Evolutionary conservation across 1,284 basidiomycete species (phyloP), one percentile per base, ranked within the genome.

Genomic region (Pulchroboletus neoregius): DNA sequence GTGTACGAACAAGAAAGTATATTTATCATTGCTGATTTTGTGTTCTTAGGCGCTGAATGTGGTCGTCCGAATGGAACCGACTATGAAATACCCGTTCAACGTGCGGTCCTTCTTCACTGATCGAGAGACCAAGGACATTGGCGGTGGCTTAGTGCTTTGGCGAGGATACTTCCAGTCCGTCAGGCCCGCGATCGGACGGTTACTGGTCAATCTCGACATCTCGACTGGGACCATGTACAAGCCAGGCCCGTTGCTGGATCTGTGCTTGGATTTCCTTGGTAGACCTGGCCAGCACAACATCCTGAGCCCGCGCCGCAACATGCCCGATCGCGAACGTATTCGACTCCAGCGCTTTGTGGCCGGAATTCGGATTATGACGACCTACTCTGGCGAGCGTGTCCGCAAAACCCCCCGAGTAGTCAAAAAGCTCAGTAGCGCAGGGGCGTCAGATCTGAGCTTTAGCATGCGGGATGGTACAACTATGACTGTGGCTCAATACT

Each of bases 181-280:
- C 22, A 73, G 87, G 11, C 87, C 87, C 8, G 83, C 77, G 0
- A 74, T 80, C 16, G 77, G 78, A 2, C 72, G 71, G 13, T 79
- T 88, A 70, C 65, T 88, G 34, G 78, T 90, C 59, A 90, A 90
- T 54, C 75, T 90, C 51, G 87, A 90, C 53, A 86, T 88, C 47
- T 80, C 80, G 2, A 87, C 87, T 0, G 86, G 80, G 1, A 75
- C 79, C 0, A 87, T 90, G 84, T 89, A 84, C 63, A 80, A 80
- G 60, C 57, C 72, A 0, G 75, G 76, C 0, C 53, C 63, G 0
- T 60, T 80, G 4, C 58, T 87, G 38, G 61, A 68, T 22, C 64
- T 87, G 2, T 82, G 82, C 53, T 65, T 82, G 2, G 79, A 82
- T 20, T 78, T 76, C 58, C 49, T 87, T 27, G 67, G 70, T 1